A percentile compares a stretch with the other conserved stretches of the same genome.
Conservation (phyloP, 208 protist species). For the Novymonas esmeraldas region DNA sequence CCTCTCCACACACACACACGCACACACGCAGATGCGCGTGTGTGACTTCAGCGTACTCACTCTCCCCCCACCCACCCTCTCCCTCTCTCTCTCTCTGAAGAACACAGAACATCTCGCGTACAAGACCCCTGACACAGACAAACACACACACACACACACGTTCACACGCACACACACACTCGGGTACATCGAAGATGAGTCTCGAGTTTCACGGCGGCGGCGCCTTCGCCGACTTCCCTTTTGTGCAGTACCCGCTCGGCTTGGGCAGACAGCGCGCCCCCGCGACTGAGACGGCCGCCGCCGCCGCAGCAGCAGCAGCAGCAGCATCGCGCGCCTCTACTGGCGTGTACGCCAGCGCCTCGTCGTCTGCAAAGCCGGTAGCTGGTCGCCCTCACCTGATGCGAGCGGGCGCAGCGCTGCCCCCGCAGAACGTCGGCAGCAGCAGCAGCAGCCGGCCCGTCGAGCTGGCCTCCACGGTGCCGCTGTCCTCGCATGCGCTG, state of each 20-base stretch:
- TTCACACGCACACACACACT: neutral
- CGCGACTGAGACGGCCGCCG: slow-evolving; percentile 9
- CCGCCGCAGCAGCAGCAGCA: slow-evolving; percentile 1
- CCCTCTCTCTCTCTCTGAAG: too few relatives aligned
- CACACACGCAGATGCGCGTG: neutral
- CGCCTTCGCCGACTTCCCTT: slow-evolving; percentile 65
- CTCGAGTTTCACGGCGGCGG: slow-evolving; percentile 62
- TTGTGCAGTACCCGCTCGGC: slow-evolving; percentile 64
- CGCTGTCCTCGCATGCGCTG: neutral
- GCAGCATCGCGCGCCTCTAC: neutral
- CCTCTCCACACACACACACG: neutral
- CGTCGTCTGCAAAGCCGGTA: too few relatives aligned
- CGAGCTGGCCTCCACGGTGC: neutral
- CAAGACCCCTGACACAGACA: neutral
- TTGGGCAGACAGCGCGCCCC: slow-evolving; percentile 43
- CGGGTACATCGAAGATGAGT: neutral
- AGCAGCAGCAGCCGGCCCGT: neutral
- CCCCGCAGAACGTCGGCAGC: neutral
- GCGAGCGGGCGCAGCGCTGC: neutral
- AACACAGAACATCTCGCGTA: too few relatives aligned
- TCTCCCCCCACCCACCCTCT: neutral
- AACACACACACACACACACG: neutral
- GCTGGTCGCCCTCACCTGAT: too few relatives aligned
- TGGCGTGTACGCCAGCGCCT: neutral
- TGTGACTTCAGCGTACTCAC: too few relatives aligned